Conservation (phyloP, 176 grass and related monocot species). For the Microstegium vimineum region DNA sequence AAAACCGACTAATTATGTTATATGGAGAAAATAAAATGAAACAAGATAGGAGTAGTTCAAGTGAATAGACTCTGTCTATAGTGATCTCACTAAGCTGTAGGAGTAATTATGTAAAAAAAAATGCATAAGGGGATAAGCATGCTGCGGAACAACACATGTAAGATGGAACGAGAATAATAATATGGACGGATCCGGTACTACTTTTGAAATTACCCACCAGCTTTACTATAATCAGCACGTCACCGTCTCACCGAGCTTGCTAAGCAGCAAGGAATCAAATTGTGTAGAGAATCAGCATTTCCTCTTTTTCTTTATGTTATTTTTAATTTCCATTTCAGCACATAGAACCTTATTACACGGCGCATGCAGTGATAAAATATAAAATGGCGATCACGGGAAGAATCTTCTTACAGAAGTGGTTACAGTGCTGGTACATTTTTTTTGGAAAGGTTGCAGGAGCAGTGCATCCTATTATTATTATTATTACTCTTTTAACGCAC, state of each 20-base stretch:
- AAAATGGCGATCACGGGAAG: too few relatives aligned
- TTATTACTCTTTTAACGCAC: too few relatives aligned
- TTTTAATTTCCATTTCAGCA: neutral
- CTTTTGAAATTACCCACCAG: too few relatives aligned
- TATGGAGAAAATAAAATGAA: too few relatives aligned
- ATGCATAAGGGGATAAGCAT: neutral
- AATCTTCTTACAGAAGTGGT: neutral
- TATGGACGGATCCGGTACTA: too few relatives aligned
- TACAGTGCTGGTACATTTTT: neutral
- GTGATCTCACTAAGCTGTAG: neutral
- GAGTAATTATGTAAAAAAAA: neutral
- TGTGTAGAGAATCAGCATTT: neutral
- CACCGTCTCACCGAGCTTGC: neutral
- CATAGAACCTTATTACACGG: neutral
- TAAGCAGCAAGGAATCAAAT: constrained; percentile 2
- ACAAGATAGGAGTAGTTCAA: too few relatives aligned
- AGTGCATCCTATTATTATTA: too few relatives aligned
- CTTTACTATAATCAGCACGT: neutral
- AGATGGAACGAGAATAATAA: neutral
- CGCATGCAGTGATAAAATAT: too few relatives aligned
- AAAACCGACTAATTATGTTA: too few relatives aligned
- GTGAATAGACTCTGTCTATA: too few relatives aligned
- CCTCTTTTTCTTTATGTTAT: neutral
- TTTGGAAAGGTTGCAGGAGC: too few relatives aligned
- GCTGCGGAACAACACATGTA: neutral